phyloP scores from a whole-genome alignment of 2,329 filamentous ascomycete species.

The Monosporascus sp. region DNA sequence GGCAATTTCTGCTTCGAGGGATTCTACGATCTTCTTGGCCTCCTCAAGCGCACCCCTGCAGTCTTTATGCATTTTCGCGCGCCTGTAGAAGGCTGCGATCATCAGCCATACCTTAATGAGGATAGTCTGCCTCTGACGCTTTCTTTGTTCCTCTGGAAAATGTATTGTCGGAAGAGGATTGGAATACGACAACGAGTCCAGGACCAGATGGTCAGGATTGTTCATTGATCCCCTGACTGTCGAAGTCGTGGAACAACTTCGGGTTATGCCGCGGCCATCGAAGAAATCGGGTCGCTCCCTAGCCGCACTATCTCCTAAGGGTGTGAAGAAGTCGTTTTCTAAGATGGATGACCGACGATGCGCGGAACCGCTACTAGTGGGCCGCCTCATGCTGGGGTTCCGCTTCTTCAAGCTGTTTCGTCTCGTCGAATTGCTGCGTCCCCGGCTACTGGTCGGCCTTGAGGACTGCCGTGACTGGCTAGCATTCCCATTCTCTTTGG shows the following conservation, averaged over 20 bases:
- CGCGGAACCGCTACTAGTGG: slow-evolving; percentile 35
- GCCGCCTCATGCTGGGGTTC: slow-evolving; percentile 42
- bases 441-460: slow-evolving; percentile 33
- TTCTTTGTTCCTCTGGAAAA: slow-evolving; percentile 49
- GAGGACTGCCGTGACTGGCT: slow-evolving; percentile 30
- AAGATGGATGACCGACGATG: slow-evolving; percentile 36
- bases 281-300: slow-evolving; percentile 38
- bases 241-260: slow-evolving; percentile 41
- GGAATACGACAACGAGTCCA: slow-evolving; percentile 38
- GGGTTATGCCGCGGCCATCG: slow-evolving; percentile 36
- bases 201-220: slow-evolving; percentile 32
- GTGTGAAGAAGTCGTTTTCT: slow-evolving; percentile 47
- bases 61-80: slow-evolving; percentile 75
- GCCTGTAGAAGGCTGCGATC: slow-evolving; percentile 80
- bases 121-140: slow-evolving; percentile 43
- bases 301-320: slow-evolving; percentile 33
- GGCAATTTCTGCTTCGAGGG: slow-evolving; percentile 61
- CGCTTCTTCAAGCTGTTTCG: slow-evolving; percentile 49
- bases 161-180: slow-evolving; percentile 46
- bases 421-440: slow-evolving; percentile 41
- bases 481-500: slow-evolving; percentile 51
- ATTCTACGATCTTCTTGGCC: slow-evolving; percentile 69
- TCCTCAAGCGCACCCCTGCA: slow-evolving; percentile 74
- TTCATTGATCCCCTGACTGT: slow-evolving; percentile 34
- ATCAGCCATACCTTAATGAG: slow-evolving; percentile 84